phyloP scores from a whole-genome alignment of 108 stramenopile species.

The Discostella stelligeroides region DNA sequence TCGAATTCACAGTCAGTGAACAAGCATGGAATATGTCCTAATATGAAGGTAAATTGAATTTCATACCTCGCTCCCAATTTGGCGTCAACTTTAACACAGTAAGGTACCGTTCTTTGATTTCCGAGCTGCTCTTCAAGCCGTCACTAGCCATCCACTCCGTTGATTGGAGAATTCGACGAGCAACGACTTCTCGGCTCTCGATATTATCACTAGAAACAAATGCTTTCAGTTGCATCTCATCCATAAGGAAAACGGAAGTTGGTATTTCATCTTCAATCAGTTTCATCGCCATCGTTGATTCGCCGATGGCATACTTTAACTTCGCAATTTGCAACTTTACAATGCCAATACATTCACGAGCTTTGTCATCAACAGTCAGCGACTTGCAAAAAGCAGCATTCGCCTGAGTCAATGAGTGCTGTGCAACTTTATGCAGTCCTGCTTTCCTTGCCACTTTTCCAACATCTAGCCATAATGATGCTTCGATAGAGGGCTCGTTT shows the following conservation, averaged over 20 bases:
- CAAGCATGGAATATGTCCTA: too few relatives aligned
- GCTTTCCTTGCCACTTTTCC: constrained; percentile 77
- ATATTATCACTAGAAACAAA: constrained; percentile 24
- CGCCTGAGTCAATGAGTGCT: constrained; percentile 69
- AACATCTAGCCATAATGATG: constrained; percentile 65
- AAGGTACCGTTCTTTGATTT: constrained; percentile 70
- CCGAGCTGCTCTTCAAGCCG: constrained; percentile 69
- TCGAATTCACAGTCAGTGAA: constrained; percentile 1
- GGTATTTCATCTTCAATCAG: constrained; percentile 63
- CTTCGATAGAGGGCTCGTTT: constrained; percentile 61
- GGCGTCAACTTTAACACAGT: constrained; percentile 64
- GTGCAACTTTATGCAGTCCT: constrained; percentile 61
- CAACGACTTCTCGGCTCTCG: constrained; percentile 47
- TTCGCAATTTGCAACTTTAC: constrained; percentile 79
- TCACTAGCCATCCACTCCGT: constrained; percentile 82
- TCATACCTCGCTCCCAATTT: constrained; percentile 84
- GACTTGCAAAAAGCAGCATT: constrained; percentile 36
- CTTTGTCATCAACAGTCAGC: constrained; percentile 26
- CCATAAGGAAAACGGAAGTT: constrained; percentile 30
- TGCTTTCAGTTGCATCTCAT: constrained; percentile 22
- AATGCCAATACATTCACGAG: constrained; percentile 38
- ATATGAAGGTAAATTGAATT: neutral
- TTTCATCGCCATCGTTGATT: constrained; percentile 65
- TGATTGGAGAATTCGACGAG: constrained; percentile 61
- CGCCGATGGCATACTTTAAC: constrained; percentile 68